phyloP scores from a whole-genome alignment of 2,329 filamentous ascomycete species.

The Exophiala sp. region DNA sequence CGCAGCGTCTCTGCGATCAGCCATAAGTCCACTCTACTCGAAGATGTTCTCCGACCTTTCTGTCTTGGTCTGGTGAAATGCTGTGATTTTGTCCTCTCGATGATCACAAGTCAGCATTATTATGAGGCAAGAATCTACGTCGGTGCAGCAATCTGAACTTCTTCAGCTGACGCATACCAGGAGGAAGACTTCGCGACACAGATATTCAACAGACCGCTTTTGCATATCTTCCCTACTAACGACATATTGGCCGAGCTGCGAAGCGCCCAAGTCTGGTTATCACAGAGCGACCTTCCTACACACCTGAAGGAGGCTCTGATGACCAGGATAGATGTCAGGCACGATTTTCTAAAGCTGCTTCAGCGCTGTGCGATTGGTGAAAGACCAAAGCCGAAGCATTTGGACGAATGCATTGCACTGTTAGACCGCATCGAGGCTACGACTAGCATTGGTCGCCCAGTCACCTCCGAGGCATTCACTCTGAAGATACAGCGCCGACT shows the following conservation, averaged over 20 bases:
- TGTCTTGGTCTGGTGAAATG: constrained; percentile 80
- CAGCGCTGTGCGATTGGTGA: constrained; percentile 3
- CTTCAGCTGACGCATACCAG: constrained; percentile 40
- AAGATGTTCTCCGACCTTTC: constrained; percentile 72
- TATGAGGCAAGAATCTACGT: constrained; percentile 65
- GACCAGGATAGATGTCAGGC: constrained; percentile 60
- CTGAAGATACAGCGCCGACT: constrained; percentile 85
- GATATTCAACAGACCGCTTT: constrained; percentile 75
- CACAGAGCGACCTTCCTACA: constrained; percentile 35
- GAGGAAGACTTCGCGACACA: constrained; percentile 97
- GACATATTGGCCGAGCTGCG: constrained; percentile 56
- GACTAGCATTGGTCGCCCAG: constrained; percentile 59
- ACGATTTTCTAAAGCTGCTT: constrained; percentile 41
- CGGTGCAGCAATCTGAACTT: neutral
- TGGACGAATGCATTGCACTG: constrained; percentile 17
- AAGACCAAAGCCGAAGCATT: neutral
- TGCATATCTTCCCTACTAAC: constrained; percentile 60
- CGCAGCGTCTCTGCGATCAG: constrained; percentile 29
- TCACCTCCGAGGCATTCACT: constrained; percentile 74
- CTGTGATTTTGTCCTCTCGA: constrained; percentile 72
- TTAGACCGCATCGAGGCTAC: constrained; percentile 59
- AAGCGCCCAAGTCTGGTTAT: constrained; percentile 54
- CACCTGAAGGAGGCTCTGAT: constrained; percentile 55
- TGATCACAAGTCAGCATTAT: constrained; percentile 77
- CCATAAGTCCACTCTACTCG: constrained; percentile 45